Percentiles rank a stretch among this genome's conserved stretches.
These are phyloP conservation scores for Phytophthora crassamura DNA, from an alignment of 352 stramenopile genomes.

Conservation along the genomic window DNA sequence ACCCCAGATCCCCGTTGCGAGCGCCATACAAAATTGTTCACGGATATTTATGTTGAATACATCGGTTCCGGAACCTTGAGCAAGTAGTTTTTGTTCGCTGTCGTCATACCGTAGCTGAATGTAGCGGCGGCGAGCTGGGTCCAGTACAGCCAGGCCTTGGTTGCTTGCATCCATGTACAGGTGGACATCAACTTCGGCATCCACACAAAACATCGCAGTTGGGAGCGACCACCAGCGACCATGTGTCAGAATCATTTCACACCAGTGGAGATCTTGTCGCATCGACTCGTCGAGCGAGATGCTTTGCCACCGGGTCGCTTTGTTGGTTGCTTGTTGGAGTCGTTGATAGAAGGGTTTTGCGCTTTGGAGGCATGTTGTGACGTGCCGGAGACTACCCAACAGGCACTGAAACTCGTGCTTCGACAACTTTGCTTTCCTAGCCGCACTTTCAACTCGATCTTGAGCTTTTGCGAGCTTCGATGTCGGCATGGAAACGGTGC, in stretches of 20 bases:
- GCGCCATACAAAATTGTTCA: constrained; percentile 1
- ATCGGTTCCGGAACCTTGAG: neutral
- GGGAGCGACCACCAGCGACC: too few relatives aligned
- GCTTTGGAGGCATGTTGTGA: too few relatives aligned
- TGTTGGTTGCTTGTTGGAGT: neutral
- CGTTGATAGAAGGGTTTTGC: constrained; percentile 5
- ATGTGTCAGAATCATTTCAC: too few relatives aligned
- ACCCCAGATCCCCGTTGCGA: too few relatives aligned
- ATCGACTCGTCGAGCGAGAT: too few relatives aligned
- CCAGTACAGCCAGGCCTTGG: neutral
- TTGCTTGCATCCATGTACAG: constrained; percentile 20
- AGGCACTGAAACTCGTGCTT: neutral
- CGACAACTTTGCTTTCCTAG: too few relatives aligned
- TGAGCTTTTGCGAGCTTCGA: neutral
- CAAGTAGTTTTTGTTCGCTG: neutral
- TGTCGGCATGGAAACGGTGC: neutral
- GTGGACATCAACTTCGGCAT: too few relatives aligned
- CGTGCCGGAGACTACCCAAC: constrained; percentile 2
- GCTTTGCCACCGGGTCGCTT: too few relatives aligned
- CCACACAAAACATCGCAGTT: too few relatives aligned
- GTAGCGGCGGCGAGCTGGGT: neutral
- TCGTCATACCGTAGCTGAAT: constrained; percentile 8
- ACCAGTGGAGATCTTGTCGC: too few relatives aligned
- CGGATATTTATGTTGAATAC: constrained; percentile 8
- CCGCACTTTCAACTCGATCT: too few relatives aligned